These are phyloP conservation scores for Glebionis coronaria DNA, from an alignment of 129 eudicot genomes.

Conservation along the genomic window DNA sequence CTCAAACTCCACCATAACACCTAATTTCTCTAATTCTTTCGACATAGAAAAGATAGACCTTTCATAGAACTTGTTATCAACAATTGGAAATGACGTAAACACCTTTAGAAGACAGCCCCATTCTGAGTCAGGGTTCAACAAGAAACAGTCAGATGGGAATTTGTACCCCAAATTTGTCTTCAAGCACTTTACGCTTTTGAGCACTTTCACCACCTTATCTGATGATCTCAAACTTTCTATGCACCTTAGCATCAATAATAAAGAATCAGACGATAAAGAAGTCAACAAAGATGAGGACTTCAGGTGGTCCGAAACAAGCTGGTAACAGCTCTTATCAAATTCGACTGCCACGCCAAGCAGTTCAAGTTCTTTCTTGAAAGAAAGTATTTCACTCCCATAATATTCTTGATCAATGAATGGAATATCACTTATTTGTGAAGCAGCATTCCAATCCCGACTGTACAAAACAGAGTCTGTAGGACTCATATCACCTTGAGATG, in stretches of 20 bases:
- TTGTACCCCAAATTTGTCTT: conserved; percentile 4
- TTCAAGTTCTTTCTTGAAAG: conserved; percentile 7
- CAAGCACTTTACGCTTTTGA: neutral
- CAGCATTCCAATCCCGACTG: conserved; percentile 3
- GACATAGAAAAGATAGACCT: neutral
- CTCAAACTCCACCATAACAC: conserved; percentile 8
- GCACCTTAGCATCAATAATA: neutral
- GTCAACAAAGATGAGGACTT: neutral
- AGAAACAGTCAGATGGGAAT: neutral
- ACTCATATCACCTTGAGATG: conserved; percentile 16
- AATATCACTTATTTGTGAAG: conserved; percentile 10
- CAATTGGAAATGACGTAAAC: neutral
- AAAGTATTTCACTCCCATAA: neutral
- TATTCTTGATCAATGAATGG: neutral
- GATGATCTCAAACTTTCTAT: neutral
- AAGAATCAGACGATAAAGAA: neutral
- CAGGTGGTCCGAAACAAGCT: neutral
- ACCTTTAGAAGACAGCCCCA: conserved; percentile 10
- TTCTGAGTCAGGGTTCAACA: neutral
- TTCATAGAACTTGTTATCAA: neutral
- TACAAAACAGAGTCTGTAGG: conserved; percentile 2
- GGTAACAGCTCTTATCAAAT: neutral
- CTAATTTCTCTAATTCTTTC: neutral
- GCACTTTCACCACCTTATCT: neutral
- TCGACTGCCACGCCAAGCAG: neutral